Evolutionary conservation across 75 land plant genomes (phyloP).

Genomic region (Gnetum montanum): DNA sequence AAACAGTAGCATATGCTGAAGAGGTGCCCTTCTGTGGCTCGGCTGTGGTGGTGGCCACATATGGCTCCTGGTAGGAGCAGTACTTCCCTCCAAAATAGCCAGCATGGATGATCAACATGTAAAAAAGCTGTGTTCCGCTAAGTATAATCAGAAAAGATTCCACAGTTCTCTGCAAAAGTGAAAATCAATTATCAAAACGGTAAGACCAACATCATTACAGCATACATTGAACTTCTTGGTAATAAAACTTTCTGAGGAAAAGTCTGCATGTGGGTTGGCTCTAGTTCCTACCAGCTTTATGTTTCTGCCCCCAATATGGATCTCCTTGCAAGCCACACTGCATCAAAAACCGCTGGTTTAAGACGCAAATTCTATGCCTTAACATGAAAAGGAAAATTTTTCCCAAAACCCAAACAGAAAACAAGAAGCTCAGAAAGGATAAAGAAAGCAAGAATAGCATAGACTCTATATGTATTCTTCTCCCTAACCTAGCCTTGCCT

Average conservation of each 20-base stretch:
- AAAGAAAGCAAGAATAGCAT: not conserved
- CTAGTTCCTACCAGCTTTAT: slow-evolving; percentile 45
- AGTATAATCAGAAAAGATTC: slow-evolving; percentile 47
- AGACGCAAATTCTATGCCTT: too few relatives aligned
- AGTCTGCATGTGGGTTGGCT: too few relatives aligned
- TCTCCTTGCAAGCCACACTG: slow-evolving; percentile 84
- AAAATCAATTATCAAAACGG: too few relatives aligned
- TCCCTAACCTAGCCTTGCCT: too few relatives aligned
- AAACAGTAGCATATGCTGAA: too few relatives aligned
- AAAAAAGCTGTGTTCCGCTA: slow-evolving; percentile 49
- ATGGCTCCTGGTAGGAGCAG: not conserved
- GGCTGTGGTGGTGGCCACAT: slow-evolving; percentile 2
- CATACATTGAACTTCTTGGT: too few relatives aligned
- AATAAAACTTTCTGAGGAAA: too few relatives aligned
- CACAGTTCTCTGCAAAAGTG: slow-evolving; percentile 36
- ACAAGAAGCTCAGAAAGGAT: not conserved
- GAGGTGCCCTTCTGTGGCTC: slow-evolving; percentile 1
- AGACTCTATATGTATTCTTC: not conserved
- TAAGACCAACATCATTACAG: too few relatives aligned
- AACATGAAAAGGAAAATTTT: too few relatives aligned
- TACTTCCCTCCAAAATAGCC: slow-evolving; percentile 11
- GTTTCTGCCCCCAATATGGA: slow-evolving; percentile 38
- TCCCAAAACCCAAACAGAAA: not conserved
- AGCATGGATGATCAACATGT: slow-evolving; percentile 31
- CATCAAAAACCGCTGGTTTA: not conserved